phyloP scores from a whole-genome alignment of 2,329 filamentous ascomycete species.

The Penicillium nordicum region DNA sequence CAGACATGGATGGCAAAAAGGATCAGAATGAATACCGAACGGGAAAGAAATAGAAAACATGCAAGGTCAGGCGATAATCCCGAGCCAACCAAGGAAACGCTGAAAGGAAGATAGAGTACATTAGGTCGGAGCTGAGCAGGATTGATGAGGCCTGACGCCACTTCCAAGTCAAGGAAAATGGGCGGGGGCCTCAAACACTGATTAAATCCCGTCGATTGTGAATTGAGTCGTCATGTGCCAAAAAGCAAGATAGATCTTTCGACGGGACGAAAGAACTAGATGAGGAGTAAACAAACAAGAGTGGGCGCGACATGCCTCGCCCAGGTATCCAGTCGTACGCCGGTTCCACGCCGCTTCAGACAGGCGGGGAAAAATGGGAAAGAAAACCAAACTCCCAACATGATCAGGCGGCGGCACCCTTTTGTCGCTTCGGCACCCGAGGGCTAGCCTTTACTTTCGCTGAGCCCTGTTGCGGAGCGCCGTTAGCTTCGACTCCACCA shows the following conservation, averaged over 20 bases:
- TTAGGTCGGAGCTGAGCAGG: slow-evolving; percentile 24
- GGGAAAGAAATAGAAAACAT: slow-evolving; percentile 15
- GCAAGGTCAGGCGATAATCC: slow-evolving; percentile 18
- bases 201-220: slow-evolving; percentile 16
- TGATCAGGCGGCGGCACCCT: slow-evolving; percentile 36
- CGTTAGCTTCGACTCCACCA: slow-evolving; percentile 49
- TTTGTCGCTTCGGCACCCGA: slow-evolving; percentile 47
- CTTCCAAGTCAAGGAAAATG: slow-evolving; percentile 2
- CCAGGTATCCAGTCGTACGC: slow-evolving; percentile 32
- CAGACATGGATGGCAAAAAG: slow-evolving; percentile 12
- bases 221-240: slow-evolving; percentile 21
- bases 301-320: slow-evolving; percentile 19
- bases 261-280: slow-evolving; percentile 3
- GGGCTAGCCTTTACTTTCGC: slow-evolving; percentile 49
- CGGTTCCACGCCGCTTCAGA: slow-evolving; percentile 26
- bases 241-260: slow-evolving; percentile 10
- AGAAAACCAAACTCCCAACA: slow-evolving; percentile 14
- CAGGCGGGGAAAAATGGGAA: slow-evolving; percentile 9
- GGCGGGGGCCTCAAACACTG: slow-evolving; percentile 10
- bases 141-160: slow-evolving; percentile 15
- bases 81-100: slow-evolving; percentile 24
- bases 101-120: slow-evolving; percentile 32
- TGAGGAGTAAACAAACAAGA: slow-evolving; percentile 18
- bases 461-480: slow-evolving; percentile 33
- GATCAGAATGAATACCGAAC: slow-evolving; percentile 8